phyloP scores from a whole-genome alignment of 768 basidiomycete species.

The Lactarius quietus region DNA sequence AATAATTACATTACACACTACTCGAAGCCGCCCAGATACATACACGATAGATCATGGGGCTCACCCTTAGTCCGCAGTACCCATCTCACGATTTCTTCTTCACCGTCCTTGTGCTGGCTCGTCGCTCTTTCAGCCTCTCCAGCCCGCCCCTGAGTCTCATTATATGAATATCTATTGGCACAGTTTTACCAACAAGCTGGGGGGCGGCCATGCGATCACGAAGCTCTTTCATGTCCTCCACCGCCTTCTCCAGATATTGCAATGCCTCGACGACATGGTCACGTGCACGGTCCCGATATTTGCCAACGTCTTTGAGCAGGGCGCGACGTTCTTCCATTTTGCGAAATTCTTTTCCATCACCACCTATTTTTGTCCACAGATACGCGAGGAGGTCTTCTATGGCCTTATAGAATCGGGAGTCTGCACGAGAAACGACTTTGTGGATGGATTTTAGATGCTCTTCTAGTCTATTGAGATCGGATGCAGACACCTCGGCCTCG shows the following conservation, averaged over 20 bases:
- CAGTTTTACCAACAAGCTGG: conserved; percentile 51
- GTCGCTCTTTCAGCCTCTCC: conserved; percentile 56
- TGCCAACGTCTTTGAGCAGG: conserved; percentile 52
- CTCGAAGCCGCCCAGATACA: too few species aligned
- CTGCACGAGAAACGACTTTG: conserved; percentile 58
- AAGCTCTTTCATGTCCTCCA: conserved; percentile 72
- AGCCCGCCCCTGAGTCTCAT: conserved; percentile 64
- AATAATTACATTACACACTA: background rate
- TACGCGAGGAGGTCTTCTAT: conserved; percentile 55
- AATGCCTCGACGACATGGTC: conserved; percentile 65
- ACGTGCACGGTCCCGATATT: conserved; percentile 57
- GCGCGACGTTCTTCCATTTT: conserved; percentile 48
- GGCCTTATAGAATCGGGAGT: conserved; percentile 41
- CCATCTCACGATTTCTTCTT: conserved; percentile 39
- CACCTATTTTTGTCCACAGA: conserved; percentile 68
- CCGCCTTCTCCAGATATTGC: conserved; percentile 58
- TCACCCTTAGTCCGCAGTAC: conserved; percentile 2
- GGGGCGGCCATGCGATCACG: conserved; percentile 69
- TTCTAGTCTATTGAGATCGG: conserved; percentile 60
- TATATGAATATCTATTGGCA: conserved; percentile 74
- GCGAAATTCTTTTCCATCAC: conserved; percentile 49
- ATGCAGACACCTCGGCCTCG: conserved; percentile 59
- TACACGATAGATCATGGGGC: too few species aligned
- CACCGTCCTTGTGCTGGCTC: conserved; percentile 46
- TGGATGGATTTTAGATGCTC: conserved; percentile 54